Base-by-base conservation (phyloP, 2,329 filamentous ascomycete genomes). In the Balansia obtecta region DNA sequence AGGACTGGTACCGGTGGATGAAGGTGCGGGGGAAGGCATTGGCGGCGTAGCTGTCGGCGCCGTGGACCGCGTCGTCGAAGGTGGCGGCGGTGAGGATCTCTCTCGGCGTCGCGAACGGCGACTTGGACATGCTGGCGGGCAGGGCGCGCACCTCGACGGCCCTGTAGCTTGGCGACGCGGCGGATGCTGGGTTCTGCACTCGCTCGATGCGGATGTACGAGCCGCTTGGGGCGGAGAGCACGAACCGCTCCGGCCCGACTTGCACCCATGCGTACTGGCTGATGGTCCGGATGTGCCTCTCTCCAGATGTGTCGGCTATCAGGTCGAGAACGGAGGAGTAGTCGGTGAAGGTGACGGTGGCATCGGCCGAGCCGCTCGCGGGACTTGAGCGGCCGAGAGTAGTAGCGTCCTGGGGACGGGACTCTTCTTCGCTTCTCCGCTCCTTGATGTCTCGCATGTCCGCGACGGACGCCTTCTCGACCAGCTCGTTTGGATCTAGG, bases 261-360 rank as follows among this genome's bases (percentile, higher is more conserved):
- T 85, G 80, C 1, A 97, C 88, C 93, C 93, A 98, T 0, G 88
- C 76, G 61, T 86, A 72, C 13, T 73, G 74, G 62, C 88, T 95
- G 18, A 94, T 71, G 15, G 76, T 71, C 43, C 88, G 81, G 53
- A 97, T 89, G 60, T 90, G 84, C 43, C 75, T 74, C 60, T 97
- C 91, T 30, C 79, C 80, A 2, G 82, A 85, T 1, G 82, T 84
- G 63, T 97, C 91, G 43, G 83, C 77, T 37, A 98, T 84, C 13
- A 98, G 76, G 60, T 97, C 93, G 56, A 89, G 83, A n/a, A 98
- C 82, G 2, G 85, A 91, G 52, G 86, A 85, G 64, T 97, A 98
- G 58, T 95, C 88, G 8, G 87, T 91, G 60, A 97, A 95, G 0
- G 80, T 85, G 32, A 96, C 71, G 18, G 73, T 70, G 18, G 73